Evolutionary conservation across 345 rosid species (phyloP).

Genomic region (Rhizophora mangle): DNA sequence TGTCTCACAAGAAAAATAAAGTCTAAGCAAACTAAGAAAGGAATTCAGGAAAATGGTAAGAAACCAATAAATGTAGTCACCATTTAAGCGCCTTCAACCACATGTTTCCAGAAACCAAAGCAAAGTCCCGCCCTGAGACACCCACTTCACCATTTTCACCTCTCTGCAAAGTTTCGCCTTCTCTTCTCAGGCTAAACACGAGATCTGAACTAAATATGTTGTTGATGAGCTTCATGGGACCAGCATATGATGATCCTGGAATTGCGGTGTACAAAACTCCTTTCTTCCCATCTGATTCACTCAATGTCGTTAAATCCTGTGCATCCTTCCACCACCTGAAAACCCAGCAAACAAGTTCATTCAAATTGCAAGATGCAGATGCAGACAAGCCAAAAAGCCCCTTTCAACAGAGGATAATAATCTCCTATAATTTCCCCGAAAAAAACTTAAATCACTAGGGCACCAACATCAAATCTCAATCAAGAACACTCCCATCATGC

Average conservation of each 20-base stretch:
- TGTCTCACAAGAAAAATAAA: too few species aligned
- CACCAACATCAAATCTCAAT: neutral
- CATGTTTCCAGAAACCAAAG: slow-evolving; percentile 90
- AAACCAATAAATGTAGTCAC: slow-evolving; percentile 28
- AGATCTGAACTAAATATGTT: slow-evolving; percentile 83
- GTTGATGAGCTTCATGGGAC: slow-evolving; percentile 93
- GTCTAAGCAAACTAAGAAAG: neutral
- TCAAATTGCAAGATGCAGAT: slow-evolving; percentile 15
- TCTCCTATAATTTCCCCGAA: too few species aligned
- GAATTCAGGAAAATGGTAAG: neutral
- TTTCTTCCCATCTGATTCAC: slow-evolving; percentile 48
- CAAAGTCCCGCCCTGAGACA: slow-evolving; percentile 83
- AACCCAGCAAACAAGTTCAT: slow-evolving; percentile 11
- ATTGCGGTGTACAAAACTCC: slow-evolving; percentile 70
- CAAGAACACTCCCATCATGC: neutral
- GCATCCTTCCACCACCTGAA: slow-evolving; percentile 97
- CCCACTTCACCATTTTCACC: slow-evolving; percentile 68
- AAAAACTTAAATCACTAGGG: too few species aligned
- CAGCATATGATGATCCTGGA: slow-evolving; percentile 57
- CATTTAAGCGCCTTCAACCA: slow-evolving; percentile 94
- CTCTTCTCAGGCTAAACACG: slow-evolving; percentile 69
- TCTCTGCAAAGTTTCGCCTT: slow-evolving; percentile 48
- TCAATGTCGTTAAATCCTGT: slow-evolving; percentile 36
- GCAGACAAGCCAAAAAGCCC: neutral
- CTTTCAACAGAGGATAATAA: neutral